These are phyloP conservation scores for Geranium incanum DNA, from an alignment of 441 rosid genomes.

Conservation along the genomic window DNA sequence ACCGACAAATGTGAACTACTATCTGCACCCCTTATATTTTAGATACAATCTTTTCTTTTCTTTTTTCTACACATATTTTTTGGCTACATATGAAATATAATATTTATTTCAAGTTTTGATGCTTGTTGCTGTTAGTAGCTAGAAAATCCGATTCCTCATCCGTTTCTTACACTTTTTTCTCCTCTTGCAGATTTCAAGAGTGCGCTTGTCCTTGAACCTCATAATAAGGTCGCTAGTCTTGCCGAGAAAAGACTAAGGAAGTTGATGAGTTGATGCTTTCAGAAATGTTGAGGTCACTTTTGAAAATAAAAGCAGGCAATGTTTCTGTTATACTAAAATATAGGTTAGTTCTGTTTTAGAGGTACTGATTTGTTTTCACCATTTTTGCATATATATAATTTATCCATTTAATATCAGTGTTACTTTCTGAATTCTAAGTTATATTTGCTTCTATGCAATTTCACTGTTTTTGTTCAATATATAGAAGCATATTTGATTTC, in stretches of 20 bases:
- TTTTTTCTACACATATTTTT: no score
- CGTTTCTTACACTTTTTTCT: not conserved
- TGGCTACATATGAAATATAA: no score
- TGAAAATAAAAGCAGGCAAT: not conserved
- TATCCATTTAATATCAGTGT: not conserved
- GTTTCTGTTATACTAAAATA: not conserved
- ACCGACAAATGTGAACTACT: not conserved
- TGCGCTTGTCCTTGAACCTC: constrained; percentile 84
- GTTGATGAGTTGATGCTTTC: constrained; percentile 36
- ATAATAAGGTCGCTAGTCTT: constrained; percentile 56
- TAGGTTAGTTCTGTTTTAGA: not conserved
- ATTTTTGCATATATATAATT: not conserved
- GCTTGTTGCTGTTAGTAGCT: not conserved
- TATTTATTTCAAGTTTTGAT: not conserved
- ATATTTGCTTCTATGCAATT: not conserved
- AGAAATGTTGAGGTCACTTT: not conserved
- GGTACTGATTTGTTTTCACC: not conserved
- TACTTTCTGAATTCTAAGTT: not conserved
- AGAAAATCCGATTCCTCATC: not conserved
- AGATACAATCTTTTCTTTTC: no score
- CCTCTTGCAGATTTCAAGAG: constrained; percentile 66
- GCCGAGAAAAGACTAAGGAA: constrained; percentile 66
- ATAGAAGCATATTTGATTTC: not conserved
- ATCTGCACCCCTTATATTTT: no score
- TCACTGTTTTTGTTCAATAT: not conserved